A percentile compares a stretch with the other conserved stretches of the same genome.
Conservation (phyloP, 805 yeast species). For the Saturnispora bothae region DNA sequence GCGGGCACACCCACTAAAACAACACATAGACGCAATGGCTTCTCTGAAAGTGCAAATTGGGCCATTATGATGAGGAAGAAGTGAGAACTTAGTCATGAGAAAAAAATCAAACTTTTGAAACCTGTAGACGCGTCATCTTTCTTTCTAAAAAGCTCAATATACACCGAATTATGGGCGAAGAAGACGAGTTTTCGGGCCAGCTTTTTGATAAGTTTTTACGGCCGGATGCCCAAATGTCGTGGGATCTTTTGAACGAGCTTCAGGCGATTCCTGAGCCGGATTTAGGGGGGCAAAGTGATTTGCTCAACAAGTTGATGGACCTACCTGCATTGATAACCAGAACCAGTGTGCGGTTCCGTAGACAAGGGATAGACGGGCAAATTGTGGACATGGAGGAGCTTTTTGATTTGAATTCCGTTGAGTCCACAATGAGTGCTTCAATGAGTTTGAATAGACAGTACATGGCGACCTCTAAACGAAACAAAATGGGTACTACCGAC, state of each 20-base stretch:
- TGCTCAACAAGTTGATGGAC: slow-evolving; percentile 34
- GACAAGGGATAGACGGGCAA: slow-evolving; percentile 67
- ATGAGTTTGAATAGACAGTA: slow-evolving; percentile 62
- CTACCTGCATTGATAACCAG: slow-evolving; percentile 55
- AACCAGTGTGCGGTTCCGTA: slow-evolving; percentile 53
- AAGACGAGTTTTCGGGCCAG: slow-evolving; percentile 9
- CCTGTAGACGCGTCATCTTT: no score
- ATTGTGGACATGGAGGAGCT: slow-evolving; percentile 58
- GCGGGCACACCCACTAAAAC: slow-evolving; percentile 86
- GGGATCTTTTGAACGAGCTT: slow-evolving; percentile 62
- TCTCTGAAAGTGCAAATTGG: slow-evolving; percentile 24
- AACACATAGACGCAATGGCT: slow-evolving; percentile 71
- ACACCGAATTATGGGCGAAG: not conserved
- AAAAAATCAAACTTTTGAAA: no score
- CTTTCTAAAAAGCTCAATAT: not conserved
- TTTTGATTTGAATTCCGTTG: slow-evolving; percentile 31
- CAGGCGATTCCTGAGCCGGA: slow-evolving; percentile 40
- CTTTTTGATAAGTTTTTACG: slow-evolving; percentile 39
- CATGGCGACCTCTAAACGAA: slow-evolving; percentile 43
- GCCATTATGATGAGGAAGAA: not conserved
- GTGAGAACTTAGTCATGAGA: no score
- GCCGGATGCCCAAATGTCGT: slow-evolving; percentile 53
- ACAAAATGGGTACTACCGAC: slow-evolving; percentile 58
- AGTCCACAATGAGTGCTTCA: slow-evolving; percentile 49
- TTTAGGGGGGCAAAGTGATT: slow-evolving; percentile 19